These are phyloP conservation scores for Dendryphion nanum DNA, from an alignment of 2,329 filamentous ascomycete species.

Conservation along the genomic window DNA sequence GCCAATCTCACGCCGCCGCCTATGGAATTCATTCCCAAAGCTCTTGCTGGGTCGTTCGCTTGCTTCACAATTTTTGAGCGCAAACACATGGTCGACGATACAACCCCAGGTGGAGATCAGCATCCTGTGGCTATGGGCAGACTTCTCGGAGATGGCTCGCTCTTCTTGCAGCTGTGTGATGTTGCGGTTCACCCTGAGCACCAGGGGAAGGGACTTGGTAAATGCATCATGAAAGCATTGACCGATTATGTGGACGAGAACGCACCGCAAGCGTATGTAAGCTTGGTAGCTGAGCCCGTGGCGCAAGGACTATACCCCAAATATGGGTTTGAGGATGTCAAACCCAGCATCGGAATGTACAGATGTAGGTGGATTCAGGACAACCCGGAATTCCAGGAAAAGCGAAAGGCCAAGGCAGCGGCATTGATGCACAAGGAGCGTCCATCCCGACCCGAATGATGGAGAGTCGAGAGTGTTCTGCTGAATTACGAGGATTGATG, in stretches of 20 bases:
- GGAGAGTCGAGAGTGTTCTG: no score
- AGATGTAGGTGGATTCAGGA: constrained; percentile 17
- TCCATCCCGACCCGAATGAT: no score
- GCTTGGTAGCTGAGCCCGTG: constrained; percentile 46
- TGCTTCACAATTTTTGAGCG: constrained; percentile 26
- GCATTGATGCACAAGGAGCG: no score
- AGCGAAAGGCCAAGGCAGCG: constrained; percentile 1
- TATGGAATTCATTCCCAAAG: constrained; percentile 22
- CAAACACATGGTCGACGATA: constrained; percentile 19
- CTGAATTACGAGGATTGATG: no score
- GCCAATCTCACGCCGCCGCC: constrained; percentile 31
- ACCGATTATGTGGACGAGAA: constrained; percentile 42
- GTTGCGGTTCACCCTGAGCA: constrained; percentile 52
- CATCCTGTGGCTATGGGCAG: constrained; percentile 51
- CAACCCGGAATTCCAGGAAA: constrained; percentile 6
- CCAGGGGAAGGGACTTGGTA: constrained; percentile 49
- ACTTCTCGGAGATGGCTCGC: constrained; percentile 52
- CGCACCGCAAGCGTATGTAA: constrained; percentile 46
- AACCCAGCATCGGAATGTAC: constrained; percentile 31
- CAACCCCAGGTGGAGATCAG: constrained; percentile 17
- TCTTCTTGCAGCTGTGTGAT: constrained; percentile 53
- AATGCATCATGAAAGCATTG: constrained; percentile 45
- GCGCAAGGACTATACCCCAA: constrained; percentile 47
- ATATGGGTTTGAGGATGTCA: constrained; percentile 48
- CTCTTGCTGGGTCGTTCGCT: constrained; percentile 24